Percentiles rank a stretch among this genome's conserved stretches.
Evolutionary conservation across 2,329 filamentous ascomycete genomes (phyloP).

Genomic region (Phoma sp.): DNA sequence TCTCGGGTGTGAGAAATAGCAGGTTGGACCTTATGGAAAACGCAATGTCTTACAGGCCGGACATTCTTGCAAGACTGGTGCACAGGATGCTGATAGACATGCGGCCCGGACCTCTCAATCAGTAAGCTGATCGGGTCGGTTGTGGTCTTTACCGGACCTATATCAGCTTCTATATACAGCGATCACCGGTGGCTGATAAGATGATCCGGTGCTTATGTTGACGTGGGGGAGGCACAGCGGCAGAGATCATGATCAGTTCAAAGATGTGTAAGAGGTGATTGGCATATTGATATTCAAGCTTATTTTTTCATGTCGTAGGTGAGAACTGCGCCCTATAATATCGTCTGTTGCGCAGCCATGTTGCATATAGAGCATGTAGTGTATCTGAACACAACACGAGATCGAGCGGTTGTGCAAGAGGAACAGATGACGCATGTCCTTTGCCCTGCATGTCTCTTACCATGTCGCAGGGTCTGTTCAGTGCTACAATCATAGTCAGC

Average conservation of each 20-base stretch:
- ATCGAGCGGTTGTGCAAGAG: not conserved
- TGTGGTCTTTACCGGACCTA: not conserved
- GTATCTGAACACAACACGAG: not conserved
- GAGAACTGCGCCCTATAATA: not conserved
- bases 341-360: not conserved
- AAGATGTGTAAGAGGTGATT: not conserved
- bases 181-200: not conserved
- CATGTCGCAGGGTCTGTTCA: conserved; percentile 19
- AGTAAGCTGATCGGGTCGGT: not conserved
- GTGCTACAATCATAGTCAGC: conserved; percentile 41
- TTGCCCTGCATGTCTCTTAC: not conserved
- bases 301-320: not conserved
- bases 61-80: not conserved
- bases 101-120: not conserved
- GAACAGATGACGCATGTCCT: conserved; percentile 1
- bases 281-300: not conserved
- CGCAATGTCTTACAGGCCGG: no score
- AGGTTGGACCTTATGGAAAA: no score
- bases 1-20: no score
- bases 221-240: not conserved
- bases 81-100: not conserved
- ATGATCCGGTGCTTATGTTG: not conserved
- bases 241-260: not conserved
- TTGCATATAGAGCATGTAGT: conserved; percentile 2
- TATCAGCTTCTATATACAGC: not conserved